Percentiles rank a stretch among this genome's conserved stretches.
phyloP scores from a whole-genome alignment of 108 stramenopile genomes.

The Nannochloropsis oceanica region DNA sequence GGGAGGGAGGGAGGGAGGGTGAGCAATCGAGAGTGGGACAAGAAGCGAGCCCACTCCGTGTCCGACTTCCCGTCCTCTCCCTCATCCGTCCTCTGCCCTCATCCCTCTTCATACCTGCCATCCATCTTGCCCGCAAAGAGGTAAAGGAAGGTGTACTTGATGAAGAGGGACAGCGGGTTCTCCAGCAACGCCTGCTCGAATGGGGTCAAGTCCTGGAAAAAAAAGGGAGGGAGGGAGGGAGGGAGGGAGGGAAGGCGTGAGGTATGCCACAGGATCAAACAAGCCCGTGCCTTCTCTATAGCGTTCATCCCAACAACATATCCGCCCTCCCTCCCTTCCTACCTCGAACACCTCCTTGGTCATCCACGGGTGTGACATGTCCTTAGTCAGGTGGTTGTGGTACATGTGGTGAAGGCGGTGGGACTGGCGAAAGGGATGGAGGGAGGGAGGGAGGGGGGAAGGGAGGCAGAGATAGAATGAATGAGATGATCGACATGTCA shows the following conservation, averaged over 20 bases:
- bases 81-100: neutral
- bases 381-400: conserved; percentile 44
- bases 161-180: conserved; percentile 8
- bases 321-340: neutral
- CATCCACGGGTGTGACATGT: conserved; percentile 37
- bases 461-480: neutral
- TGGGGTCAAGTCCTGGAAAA: neutral
- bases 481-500: neutral
- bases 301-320: too few relatives aligned
- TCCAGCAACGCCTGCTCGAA: conserved; percentile 5
- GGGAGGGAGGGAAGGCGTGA: neutral
- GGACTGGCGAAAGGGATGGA: neutral
- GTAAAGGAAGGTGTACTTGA: conserved; percentile 13
- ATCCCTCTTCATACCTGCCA: conserved; percentile 1
- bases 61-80: neutral
- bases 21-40: neutral
- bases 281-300: neutral
- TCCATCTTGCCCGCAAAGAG: conserved; percentile 19
- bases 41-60: neutral
- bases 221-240: neutral
- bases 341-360: conserved; percentile 4
- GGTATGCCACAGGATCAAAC: neutral
- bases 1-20: neutral
- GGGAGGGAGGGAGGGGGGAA: neutral
- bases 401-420: conserved; percentile 40